Evolutionary conservation across 345 rosid species (phyloP).

Genomic region (Nasturtium officinale): DNA sequence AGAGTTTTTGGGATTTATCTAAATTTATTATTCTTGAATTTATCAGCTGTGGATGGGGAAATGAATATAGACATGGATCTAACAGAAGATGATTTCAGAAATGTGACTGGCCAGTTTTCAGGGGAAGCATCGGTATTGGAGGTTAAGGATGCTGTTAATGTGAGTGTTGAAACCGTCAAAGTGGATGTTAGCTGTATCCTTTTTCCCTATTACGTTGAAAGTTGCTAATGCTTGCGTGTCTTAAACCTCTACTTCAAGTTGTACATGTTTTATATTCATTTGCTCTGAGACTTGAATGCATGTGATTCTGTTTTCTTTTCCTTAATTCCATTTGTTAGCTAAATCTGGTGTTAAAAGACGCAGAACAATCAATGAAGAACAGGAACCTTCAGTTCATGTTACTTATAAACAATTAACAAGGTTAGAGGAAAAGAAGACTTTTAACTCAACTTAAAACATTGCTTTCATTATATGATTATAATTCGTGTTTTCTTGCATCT

Average conservation of each 20-base stretch:
- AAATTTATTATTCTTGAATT: slow-evolving; percentile 7
- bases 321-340: slow-evolving; percentile 62
- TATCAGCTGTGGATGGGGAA: slow-evolving; percentile 21
- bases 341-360: slow-evolving; percentile 71
- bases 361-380: slow-evolving; percentile 52
- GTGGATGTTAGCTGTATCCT: slow-evolving; percentile 69
- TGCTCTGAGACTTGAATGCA: slow-evolving; percentile 19
- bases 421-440: slow-evolving; percentile 44
- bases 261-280: background rate
- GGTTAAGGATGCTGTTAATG: slow-evolving; percentile 46
- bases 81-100: slow-evolving; percentile 44
- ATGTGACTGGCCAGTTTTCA: slow-evolving; percentile 43
- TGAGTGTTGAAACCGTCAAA: slow-evolving; percentile 47
- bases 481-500: slow-evolving; percentile 17
- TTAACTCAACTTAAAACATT: background rate
- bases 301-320: slow-evolving; percentile 45
- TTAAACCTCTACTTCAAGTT: slow-evolving; percentile 11
- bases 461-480: background rate
- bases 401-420: slow-evolving; percentile 72
- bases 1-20: slow-evolving; percentile 21
- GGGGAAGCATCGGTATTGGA: slow-evolving; percentile 40
- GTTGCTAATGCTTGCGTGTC: background rate
- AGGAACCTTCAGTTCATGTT: slow-evolving; percentile 79
- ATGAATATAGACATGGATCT: slow-evolving; percentile 46
- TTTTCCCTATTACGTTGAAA: slow-evolving; percentile 15